phyloP scores from a whole-genome alignment of 805 yeast genomes.

The Middelhovenomyces tepae region DNA sequence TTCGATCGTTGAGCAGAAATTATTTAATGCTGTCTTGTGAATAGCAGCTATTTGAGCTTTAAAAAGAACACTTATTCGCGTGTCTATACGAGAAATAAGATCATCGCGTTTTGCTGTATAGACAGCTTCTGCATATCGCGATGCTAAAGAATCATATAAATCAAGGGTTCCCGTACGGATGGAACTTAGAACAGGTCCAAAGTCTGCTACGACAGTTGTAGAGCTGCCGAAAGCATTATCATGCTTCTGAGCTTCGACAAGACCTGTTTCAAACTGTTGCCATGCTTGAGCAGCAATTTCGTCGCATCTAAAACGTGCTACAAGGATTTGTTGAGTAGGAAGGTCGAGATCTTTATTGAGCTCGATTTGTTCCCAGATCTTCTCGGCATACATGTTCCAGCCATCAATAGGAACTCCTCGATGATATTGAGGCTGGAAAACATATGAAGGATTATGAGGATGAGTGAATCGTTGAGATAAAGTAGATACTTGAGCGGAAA shows the following conservation, averaged over 20 bases:
- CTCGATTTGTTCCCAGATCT: conserved; percentile 92
- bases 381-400: conserved; percentile 85
- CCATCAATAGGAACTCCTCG: conserved; percentile 90
- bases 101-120: conserved; percentile 52
- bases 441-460: conserved; percentile 23
- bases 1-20: conserved; percentile 17
- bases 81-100: conserved; percentile 42
- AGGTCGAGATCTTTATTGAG: conserved; percentile 87
- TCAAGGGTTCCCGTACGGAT: conserved; percentile 41
- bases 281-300: conserved; percentile 60
- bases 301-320: conserved; percentile 90
- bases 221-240: conserved; percentile 16
- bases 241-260: conserved; percentile 25
- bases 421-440: conserved; percentile 66
- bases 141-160: conserved; percentile 60
- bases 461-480: conserved; percentile 57
- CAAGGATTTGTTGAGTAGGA: conserved; percentile 93
- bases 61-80: conserved; percentile 36
- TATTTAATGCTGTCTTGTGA: conserved; percentile 28
- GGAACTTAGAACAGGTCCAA: conserved; percentile 37
- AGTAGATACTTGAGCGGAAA: conserved; percentile 46
- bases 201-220: conserved; percentile 16
- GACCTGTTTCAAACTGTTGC: conserved; percentile 34
- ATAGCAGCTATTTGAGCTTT: conserved; percentile 33
- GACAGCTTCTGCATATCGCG: conserved; percentile 61